Conservation (phyloP, 352 stramenopile genomes). For the Phytophthora pistaciae region DNA sequence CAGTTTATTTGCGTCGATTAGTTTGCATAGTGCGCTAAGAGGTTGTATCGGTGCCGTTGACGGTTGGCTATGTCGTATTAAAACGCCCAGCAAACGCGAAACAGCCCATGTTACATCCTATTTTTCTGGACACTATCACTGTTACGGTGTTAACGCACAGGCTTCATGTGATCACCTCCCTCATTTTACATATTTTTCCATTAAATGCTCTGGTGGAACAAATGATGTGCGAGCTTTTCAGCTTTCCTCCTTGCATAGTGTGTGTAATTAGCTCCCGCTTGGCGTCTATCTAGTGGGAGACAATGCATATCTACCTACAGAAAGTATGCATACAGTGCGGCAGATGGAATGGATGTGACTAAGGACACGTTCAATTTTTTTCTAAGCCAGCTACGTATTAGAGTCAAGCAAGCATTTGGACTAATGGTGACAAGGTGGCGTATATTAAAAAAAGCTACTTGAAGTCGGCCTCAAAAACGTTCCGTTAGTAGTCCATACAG, state of each 20-base stretch:
- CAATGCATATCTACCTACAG: slow-evolving; percentile 16
- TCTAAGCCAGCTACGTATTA: background rate
- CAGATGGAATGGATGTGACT: slow-evolving; percentile 5
- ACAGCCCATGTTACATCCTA: background rate
- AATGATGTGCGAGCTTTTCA: background rate
- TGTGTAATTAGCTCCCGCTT: background rate
- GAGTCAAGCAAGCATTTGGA: background rate
- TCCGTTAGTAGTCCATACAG: background rate
- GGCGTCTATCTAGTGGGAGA: slow-evolving; percentile 9
- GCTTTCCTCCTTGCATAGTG: background rate
- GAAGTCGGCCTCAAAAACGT: background rate
- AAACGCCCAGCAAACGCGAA: background rate
- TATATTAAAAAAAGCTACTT: background rate
- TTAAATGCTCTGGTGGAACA: background rate
- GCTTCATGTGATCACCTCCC: background rate
- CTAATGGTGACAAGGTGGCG: background rate
- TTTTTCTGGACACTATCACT: background rate
- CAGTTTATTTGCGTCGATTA: background rate
- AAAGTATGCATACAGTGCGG: slow-evolving; percentile 5
- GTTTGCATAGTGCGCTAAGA: background rate
- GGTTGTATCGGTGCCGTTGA: background rate
- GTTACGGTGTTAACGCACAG: background rate
- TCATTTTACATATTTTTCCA: background rate
- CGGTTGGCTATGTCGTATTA: background rate
- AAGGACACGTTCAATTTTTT: slow-evolving; percentile 6